Evolutionary conservation across 768 basidiomycete genomes (phyloP).

Genomic region (Boletus reticulatus): DNA sequence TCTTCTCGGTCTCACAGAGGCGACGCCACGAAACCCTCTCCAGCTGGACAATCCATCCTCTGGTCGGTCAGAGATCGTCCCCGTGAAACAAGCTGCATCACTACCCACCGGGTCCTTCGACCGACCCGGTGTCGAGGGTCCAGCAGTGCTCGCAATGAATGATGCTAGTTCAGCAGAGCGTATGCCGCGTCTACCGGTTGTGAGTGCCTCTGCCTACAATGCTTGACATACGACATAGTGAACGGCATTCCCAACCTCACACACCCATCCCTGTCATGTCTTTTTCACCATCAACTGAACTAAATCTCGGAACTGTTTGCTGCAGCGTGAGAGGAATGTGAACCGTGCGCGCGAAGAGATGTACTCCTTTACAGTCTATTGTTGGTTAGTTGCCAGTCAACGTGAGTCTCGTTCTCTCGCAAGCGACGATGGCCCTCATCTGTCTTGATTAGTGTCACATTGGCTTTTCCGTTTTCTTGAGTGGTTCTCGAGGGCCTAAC

Average conservation of each 20-base stretch:
- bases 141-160: neutral
- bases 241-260: slow-evolving; percentile 2
- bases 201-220: slow-evolving; percentile 26
- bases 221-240: slow-evolving; percentile 10
- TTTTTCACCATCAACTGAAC: slow-evolving; percentile 8
- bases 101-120: slow-evolving; percentile 8
- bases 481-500: slow-evolving; percentile 26
- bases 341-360: slow-evolving; percentile 7
- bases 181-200: slow-evolving; percentile 16
- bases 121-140: neutral
- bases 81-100: slow-evolving; percentile 8
- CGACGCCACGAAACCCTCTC: neutral
- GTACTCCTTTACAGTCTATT: slow-evolving; percentile 16
- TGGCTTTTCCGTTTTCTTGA: slow-evolving; percentile 24
- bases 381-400: slow-evolving; percentile 23
- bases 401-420: slow-evolving; percentile 11
- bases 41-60: neutral
- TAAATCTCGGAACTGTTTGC: slow-evolving; percentile 21
- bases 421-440: neutral
- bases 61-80: neutral
- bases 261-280: slow-evolving; percentile 11
- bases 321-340: slow-evolving; percentile 8
- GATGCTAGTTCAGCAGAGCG: slow-evolving; percentile 6
- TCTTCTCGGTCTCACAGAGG: neutral
- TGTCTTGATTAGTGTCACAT: slow-evolving; percentile 14